A percentile compares a stretch with the other conserved stretches of the same genome.
phyloP scores from a whole-genome alignment of 2,329 filamentous ascomycete species.

The Claviceps quebecensis region DNA sequence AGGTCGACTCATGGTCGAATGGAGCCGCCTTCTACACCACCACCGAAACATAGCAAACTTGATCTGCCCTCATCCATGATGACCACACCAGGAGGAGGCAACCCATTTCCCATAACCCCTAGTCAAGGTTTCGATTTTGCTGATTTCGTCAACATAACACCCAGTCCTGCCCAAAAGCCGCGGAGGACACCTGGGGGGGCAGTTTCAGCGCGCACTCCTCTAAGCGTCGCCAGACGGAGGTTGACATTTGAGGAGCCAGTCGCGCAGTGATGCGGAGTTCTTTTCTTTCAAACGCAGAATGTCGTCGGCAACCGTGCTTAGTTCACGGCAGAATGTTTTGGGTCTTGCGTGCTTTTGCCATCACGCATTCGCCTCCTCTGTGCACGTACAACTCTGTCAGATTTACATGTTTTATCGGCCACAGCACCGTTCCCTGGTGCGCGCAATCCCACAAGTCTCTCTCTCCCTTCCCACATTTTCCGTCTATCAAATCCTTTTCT shows the following conservation, averaged over 20 bases:
- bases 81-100: constrained; percentile 65
- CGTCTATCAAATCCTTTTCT: not conserved
- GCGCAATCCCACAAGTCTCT: not conserved
- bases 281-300: not conserved
- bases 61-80: constrained; percentile 74
- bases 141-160: constrained; percentile 95
- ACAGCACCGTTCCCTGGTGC: not conserved
- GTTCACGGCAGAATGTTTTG: not conserved
- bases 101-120: constrained; percentile 61
- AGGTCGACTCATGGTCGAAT: constrained; percentile 34
- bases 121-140: constrained; percentile 80
- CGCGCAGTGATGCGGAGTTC: constrained; percentile 7
- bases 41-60: constrained; percentile 50
- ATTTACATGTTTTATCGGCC: not conserved
- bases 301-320: too few species aligned
- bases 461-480: not conserved
- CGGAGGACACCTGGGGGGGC: constrained; percentile 68
- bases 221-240: constrained; percentile 56
- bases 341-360: not conserved
- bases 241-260: constrained; percentile 67
- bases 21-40: constrained; percentile 64
- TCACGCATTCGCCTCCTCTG: not conserved
- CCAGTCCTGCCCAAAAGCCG: constrained; percentile 77
- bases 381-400: not conserved
- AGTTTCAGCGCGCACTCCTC: constrained; percentile 37